Base-by-base conservation (phyloP, 1,284 basidiomycete species). In the Phlebopus sp. region DNA sequence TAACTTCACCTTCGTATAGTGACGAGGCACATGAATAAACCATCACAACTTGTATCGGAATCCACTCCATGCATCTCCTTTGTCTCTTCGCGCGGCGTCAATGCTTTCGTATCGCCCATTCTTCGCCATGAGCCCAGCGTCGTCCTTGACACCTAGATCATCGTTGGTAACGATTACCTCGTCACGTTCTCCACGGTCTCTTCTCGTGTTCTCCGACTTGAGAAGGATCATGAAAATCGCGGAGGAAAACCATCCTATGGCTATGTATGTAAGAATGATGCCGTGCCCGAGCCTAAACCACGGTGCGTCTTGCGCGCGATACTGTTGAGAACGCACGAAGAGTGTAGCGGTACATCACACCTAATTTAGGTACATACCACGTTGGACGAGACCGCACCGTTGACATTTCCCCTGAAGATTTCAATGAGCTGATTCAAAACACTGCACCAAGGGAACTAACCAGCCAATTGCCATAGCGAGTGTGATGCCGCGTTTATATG, bases 281-380 rank as follows among this genome's bases (percentile, higher is more conserved):
- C 71, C 70, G 56, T 80, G 77, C 5, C 77, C 78, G 29, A 78
- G 63, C 29, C 62, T 69, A 59, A 74, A 80, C 69, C 74, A 74
- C 8, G 78, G 78, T 11, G 58, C 55, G 40, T 72, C 67, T 21
- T 55, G 53, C 5, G 62, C 57, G 13, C 67, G 67, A 56, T 74
- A 74, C 67, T 68, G 42, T 27, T 5, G n/a, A 8, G 2, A 29
- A 29, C 10, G 27, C 7, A 38, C 7, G 8, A 29, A 43, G 5
- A 17, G 5, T 21, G 49, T 7, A 47, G 36, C 41, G 8, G 23
- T 25, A 50, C 55, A 49, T 60, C 57, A 15, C 49, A 43, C 56
- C 57, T 31, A 56, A 58, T 55, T 57, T 46, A 14, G 38, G 10
- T 30, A 49, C 37, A 34, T 50, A 73, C 74, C 43, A 78, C 69